Conservation (phyloP, 768 basidiomycete genomes). For the Obba rivulosa region DNA sequence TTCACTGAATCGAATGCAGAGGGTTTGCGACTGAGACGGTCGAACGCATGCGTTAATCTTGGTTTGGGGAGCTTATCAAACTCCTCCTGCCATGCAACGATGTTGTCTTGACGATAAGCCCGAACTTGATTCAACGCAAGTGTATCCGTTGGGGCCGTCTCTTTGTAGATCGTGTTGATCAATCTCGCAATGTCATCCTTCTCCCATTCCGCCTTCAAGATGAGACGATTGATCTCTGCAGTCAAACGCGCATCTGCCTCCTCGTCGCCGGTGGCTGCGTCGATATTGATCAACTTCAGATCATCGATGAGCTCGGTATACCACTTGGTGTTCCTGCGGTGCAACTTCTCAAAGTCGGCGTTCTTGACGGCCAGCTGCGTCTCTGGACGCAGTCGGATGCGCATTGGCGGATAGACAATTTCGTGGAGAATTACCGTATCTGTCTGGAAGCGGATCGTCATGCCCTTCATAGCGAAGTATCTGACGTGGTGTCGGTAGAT, state of each 20-base stretch:
- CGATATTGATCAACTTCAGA: conserved; percentile 69
- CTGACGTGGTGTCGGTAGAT: conserved; percentile 90
- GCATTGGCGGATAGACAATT: conserved; percentile 83
- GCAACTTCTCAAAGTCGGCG: conserved; percentile 74
- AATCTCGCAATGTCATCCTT: conserved; percentile 64
- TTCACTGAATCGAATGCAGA: conserved; percentile 69
- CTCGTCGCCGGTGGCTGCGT: conserved; percentile 76
- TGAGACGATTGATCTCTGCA: conserved; percentile 58
- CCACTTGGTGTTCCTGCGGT: conserved; percentile 68
- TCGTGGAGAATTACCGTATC: conserved; percentile 82
- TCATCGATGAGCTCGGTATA: conserved; percentile 73
- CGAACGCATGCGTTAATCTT: conserved; percentile 43
- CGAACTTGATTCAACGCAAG: conserved; percentile 84
- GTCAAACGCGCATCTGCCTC: conserved; percentile 59
- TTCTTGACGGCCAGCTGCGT: conserved; percentile 89
- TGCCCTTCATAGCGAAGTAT: conserved; percentile 79
- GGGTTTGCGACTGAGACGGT: conserved; percentile 44
- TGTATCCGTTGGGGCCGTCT: conserved; percentile 78
- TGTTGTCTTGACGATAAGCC: conserved; percentile 84
- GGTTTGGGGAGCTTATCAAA: conserved; percentile 81
- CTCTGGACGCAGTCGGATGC: conserved; percentile 81
- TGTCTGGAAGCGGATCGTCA: conserved; percentile 85
- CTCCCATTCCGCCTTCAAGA: conserved; percentile 70
- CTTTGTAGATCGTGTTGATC: conserved; percentile 76
- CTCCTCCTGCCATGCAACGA: conserved; percentile 95